Evolutionary conservation across 75 land plant species (phyloP), one percentile per base, ranked within the genome.

Genomic region (Adiantum capillusveneris): DNA sequence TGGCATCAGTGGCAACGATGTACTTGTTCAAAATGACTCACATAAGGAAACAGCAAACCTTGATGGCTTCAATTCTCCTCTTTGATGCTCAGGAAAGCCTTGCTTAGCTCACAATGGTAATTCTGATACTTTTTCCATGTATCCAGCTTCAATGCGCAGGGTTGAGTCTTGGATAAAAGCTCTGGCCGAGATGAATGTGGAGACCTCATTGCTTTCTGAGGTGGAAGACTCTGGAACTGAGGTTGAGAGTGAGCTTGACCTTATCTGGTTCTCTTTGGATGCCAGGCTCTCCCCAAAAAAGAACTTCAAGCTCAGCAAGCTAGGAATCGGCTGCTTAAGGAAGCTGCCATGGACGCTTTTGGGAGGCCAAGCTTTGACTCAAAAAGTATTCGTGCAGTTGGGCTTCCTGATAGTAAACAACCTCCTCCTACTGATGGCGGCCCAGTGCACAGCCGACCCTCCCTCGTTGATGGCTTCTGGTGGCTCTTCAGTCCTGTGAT

Each of bases 331-430:
- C 24, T 22, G 6, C 14, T 53, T 2, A 53, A 53, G 24, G 55
- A 53, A 53, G 55, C 55, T 53, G 55, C 55, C 25, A 53, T 53
- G 55, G 55, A 53, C 28, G 55, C 55, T 7, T 53, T 53, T 53
- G 55, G 27, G 2, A 53, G 55, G 14, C 55, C 55, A 3, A 53
- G 55, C 28, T 53, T 53, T 26, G 6, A 53, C 14, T 22, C 55
- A 2, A 25, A 5, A 6, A 14, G 6, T 22, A 6, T 18, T 22
- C 3, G 5, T 11, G 25, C 25, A 3, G 55, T 11, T 24, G 55
- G 25, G 28, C 50, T 46, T 46, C 12, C 12, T 2, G 28, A 26
- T 2, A 22, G 6, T 3, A 24, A 22, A 53, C 55, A 24, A 27
- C 5, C 50, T 18, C 37, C 37, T 34, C 37, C n/a, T n/a, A n/a